Evolutionary conservation across 345 rosid genomes (phyloP), one percentile per base, ranked within the genome.

Genomic region (Microthlaspi erraticum): DNA sequence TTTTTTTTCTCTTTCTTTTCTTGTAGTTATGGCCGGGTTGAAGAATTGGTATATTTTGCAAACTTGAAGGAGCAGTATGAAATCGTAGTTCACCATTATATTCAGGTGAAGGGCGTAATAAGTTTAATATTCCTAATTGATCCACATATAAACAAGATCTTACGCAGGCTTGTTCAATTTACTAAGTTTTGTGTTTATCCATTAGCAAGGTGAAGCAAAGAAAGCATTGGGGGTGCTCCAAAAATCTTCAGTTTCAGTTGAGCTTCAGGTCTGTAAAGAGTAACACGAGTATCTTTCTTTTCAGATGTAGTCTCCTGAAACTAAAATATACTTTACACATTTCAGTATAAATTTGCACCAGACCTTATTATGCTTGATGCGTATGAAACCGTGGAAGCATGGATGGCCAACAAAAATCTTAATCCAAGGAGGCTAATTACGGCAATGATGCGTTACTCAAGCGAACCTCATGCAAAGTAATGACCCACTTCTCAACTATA

Each of bases 401-500:
- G 99, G 98, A 89, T 94, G 96, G 79, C 88, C 64, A 86, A 82
- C 51, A 87, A 91, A 80, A 81, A 89, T 71, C 82, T 94, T 58
- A 89, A 92, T 68, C 98, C 99, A 23, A 86, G 98, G 84, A 94
- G 88, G 76, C 76, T 94, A 63, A 85, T 91, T 76, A 96, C 98
- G 77, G 97, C 99, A 62, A 91, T 94, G 99, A 89, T 94, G 98
- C 97, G 97, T 46, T 94, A 94, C 86, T 89, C 97, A 76, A 89
- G 92, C 72, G 98, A 91, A 82, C 98, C 98, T 82, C 99, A 91
- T 94, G 96, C 98, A 66, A 94, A 90, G 99, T 94, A 89, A 79
- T 66, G 62, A 33, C 60, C 26, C 48, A 10, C 37, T 43, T 12
- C 50, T 34, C 54, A 41, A 61, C 45, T n/a, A 13, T 63, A 63